These are phyloP conservation scores for Daldinia decipiens DNA, from an alignment of 495 filamentous ascomycete species.

Conservation along the genomic window DNA sequence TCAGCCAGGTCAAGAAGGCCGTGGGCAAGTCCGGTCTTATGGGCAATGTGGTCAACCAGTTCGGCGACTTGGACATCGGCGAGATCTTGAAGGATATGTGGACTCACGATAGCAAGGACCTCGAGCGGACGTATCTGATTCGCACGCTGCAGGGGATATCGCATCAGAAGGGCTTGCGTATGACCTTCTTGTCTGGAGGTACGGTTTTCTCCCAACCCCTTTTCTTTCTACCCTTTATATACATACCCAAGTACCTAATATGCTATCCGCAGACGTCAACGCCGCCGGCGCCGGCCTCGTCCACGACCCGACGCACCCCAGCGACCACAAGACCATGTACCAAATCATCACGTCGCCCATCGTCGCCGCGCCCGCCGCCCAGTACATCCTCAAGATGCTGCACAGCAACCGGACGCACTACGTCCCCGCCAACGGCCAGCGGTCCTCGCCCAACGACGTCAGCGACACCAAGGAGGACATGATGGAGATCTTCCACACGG, in stretches of 20 bases:
- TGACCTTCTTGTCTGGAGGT: constrained; percentile 94
- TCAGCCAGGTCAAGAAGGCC: constrained; percentile 92
- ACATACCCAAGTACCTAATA: no score
- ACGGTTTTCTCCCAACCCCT: no score
- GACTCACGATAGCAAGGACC: constrained; percentile 98
- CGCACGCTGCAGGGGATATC: constrained; percentile 94
- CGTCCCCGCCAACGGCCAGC: constrained; percentile 89
- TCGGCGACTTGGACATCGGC: constrained; percentile 94
- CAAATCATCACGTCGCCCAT: constrained; percentile 92
- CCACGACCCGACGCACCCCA: constrained; percentile 89
- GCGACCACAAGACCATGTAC: constrained; percentile 99
- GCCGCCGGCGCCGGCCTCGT: constrained; percentile 92
- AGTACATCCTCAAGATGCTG: constrained; percentile 89
- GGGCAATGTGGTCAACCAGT: constrained; percentile 92
- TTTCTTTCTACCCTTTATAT: no score
- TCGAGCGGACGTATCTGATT: constrained; percentile 96
- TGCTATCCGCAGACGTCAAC: constrained; percentile 92
- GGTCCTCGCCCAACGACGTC: constrained; percentile 61
- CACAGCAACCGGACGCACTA: constrained; percentile 92
- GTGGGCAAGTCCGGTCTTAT: constrained; percentile 95
- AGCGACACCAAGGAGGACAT: constrained; percentile 98
- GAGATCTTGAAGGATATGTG: constrained; percentile 96
- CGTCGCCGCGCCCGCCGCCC: constrained; percentile 84
- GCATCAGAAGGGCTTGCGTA: constrained; percentile 90
- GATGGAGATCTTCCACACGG: constrained; percentile 97